A percentile compares a stretch with the other conserved stretches of the same genome.
phyloP scores from a whole-genome alignment of 2,329 filamentous ascomycete genomes.

The Cordyceps javanica region DNA sequence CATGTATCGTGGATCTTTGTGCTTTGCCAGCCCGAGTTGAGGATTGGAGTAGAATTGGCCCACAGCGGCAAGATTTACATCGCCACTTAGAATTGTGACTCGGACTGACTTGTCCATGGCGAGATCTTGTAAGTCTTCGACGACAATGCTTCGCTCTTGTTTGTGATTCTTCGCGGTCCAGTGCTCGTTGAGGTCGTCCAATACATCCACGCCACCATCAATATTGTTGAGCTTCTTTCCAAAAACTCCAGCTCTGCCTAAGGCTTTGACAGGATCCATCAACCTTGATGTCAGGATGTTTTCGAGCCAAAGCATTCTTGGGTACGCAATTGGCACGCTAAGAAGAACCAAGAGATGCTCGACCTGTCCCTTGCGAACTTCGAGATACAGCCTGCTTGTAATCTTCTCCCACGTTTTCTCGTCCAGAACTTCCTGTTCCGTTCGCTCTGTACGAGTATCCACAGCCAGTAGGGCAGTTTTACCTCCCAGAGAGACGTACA shows the following conservation, averaged over 20 bases:
- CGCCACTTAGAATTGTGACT: slow-evolving; percentile 85
- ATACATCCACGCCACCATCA: slow-evolving; percentile 83
- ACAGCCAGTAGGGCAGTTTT: slow-evolving; percentile 78
- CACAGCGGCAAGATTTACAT: slow-evolving; percentile 86
- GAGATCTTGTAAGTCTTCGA: slow-evolving; percentile 88
- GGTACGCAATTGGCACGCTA: slow-evolving; percentile 78
- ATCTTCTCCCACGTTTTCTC: slow-evolving; percentile 80
- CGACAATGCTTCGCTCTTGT: slow-evolving; percentile 74
- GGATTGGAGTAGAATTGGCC: slow-evolving; percentile 94
- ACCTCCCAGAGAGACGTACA: slow-evolving; percentile 78
- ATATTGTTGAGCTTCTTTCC: slow-evolving; percentile 81
- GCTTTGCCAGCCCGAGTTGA: slow-evolving; percentile 71
- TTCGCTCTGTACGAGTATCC: slow-evolving; percentile 87
- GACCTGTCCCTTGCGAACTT: slow-evolving; percentile 76
- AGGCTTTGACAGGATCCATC: slow-evolving; percentile 83
- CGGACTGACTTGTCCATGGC: slow-evolving; percentile 89
- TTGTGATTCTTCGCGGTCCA: slow-evolving; percentile 98
- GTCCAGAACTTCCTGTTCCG: slow-evolving; percentile 71
- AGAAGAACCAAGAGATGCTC: slow-evolving; percentile 86
- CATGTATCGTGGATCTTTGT: slow-evolving; percentile 94
- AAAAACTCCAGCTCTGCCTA: slow-evolving; percentile 75
- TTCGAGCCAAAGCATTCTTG: slow-evolving; percentile 64
- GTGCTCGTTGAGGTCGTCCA: slow-evolving; percentile 91
- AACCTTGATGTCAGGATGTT: slow-evolving; percentile 75
- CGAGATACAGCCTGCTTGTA: slow-evolving; percentile 76